phyloP scores from a whole-genome alignment of 2,329 filamentous ascomycete genomes.

The Tolypocladium pustulatum region DNA sequence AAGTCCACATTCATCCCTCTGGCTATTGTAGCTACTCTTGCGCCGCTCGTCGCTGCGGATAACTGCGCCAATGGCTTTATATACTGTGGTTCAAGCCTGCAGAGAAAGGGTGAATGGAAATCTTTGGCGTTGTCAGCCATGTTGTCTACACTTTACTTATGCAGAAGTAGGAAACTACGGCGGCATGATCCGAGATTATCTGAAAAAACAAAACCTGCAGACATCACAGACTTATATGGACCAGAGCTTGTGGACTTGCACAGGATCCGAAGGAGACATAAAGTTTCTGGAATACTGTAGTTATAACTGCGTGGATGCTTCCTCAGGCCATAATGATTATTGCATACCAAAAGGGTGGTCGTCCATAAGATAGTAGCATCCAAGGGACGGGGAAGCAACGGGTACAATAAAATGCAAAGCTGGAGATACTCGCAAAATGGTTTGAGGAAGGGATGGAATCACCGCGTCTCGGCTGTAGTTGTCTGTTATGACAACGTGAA shows the following conservation, averaged over 20 bases:
- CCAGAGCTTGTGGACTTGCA: neutral
- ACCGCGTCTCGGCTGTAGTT: constrained; percentile 21
- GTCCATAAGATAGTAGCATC: neutral
- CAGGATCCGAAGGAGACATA: neutral
- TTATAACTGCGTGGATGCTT: neutral
- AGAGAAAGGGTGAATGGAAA: neutral
- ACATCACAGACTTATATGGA: neutral
- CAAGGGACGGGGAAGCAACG: neutral
- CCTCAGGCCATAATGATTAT: neutral
- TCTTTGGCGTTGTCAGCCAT: neutral
- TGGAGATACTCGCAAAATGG: constrained; percentile 11
- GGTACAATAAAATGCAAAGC: neutral
- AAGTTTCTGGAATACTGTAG: neutral
- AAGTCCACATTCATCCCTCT: neutral
- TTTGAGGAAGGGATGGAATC: constrained; percentile 19
- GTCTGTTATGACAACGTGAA: constrained; percentile 1
- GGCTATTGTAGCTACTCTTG: neutral
- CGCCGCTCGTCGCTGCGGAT: neutral
- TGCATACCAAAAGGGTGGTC: neutral
- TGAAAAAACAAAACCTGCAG: neutral
- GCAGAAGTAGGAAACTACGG: neutral
- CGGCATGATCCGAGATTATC: neutral
- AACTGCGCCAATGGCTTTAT: neutral
- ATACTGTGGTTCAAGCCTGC: neutral
- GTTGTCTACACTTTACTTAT: neutral